Conservation (phyloP, 2,329 filamentous ascomycete species). For the Myriosclerotinia curreyana region DNA sequence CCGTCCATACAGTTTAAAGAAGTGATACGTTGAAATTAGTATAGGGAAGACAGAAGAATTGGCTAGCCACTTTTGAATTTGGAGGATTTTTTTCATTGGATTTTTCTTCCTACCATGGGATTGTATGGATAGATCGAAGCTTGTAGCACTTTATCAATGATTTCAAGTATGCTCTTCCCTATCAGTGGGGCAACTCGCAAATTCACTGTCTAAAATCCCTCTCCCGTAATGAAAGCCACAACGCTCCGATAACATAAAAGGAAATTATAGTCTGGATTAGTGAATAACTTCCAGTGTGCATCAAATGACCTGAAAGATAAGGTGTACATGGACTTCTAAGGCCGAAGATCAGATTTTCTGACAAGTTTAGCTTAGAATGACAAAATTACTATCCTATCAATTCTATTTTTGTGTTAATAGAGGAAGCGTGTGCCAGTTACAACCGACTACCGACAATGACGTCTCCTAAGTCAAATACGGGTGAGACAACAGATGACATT, state of each 20-base stretch:
- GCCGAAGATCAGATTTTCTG: neutral
- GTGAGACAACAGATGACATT: too few relatives aligned
- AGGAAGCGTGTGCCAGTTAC: neutral
- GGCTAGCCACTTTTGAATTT: too few relatives aligned
- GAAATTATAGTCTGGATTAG: neutral
- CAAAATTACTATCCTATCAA: neutral
- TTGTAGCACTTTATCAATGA: too few relatives aligned
- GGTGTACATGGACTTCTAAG: neutral
- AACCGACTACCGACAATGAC: neutral
- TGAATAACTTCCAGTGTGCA: neutral
- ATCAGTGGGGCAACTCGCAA: too few relatives aligned
- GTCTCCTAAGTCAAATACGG: neutral
- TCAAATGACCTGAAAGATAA: neutral
- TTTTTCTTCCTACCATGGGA: too few relatives aligned
- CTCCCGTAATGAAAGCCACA: neutral
- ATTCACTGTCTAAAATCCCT: too few relatives aligned
- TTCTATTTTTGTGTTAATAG: neutral
- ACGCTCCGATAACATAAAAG: neutral
- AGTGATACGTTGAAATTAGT: too few relatives aligned
- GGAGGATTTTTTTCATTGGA: too few relatives aligned
- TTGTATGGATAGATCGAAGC: too few relatives aligned
- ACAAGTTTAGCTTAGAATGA: neutral
- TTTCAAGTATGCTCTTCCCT: too few relatives aligned
- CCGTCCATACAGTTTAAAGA: too few relatives aligned
- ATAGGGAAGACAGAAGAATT: too few relatives aligned